Evolutionary conservation across 2,329 filamentous ascomycete species (phyloP).

Genomic region (Exserohilum rostratum): DNA sequence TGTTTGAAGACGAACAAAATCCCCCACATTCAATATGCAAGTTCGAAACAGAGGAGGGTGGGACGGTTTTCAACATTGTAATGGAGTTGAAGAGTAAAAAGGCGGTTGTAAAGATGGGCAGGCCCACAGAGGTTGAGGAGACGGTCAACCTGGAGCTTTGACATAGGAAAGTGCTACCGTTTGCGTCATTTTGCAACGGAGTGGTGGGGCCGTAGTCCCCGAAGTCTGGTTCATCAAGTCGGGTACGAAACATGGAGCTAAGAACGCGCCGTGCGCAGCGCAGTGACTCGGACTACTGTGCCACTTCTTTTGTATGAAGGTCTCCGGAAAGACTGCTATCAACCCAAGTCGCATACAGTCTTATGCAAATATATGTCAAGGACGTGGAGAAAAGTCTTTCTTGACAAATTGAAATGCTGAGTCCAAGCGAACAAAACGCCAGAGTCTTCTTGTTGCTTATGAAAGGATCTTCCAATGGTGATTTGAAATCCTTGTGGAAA

Average conservation of each 20-base stretch:
- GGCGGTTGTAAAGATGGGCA: slow-evolving; percentile 38
- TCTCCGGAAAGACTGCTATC: not conserved
- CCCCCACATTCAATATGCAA: slow-evolving; percentile 46
- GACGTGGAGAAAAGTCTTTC: not conserved
- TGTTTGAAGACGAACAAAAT: slow-evolving; percentile 53
- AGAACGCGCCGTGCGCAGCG: not conserved
- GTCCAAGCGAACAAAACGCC: not conserved
- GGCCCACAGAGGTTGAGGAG: slow-evolving; percentile 40
- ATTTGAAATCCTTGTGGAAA: not conserved
- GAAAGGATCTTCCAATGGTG: not conserved
- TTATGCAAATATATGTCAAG: not conserved
- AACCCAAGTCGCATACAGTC: no score
- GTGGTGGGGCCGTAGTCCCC: not conserved
- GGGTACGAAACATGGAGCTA: not conserved
- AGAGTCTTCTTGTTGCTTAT: not conserved
- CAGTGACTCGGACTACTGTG: not conserved
- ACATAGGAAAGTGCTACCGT: not conserved
- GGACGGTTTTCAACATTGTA: slow-evolving; percentile 46
- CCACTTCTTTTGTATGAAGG: not conserved
- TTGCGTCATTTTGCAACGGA: not conserved
- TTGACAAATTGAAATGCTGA: not conserved
- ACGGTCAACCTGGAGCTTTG: slow-evolving; percentile 30
- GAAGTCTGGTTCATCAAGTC: not conserved
- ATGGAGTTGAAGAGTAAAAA: slow-evolving; percentile 44
- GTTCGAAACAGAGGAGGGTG: slow-evolving; percentile 29